These are phyloP conservation scores for Nasturtium officinale DNA, from an alignment of 345 rosid genomes.

Conservation along the genomic window DNA sequence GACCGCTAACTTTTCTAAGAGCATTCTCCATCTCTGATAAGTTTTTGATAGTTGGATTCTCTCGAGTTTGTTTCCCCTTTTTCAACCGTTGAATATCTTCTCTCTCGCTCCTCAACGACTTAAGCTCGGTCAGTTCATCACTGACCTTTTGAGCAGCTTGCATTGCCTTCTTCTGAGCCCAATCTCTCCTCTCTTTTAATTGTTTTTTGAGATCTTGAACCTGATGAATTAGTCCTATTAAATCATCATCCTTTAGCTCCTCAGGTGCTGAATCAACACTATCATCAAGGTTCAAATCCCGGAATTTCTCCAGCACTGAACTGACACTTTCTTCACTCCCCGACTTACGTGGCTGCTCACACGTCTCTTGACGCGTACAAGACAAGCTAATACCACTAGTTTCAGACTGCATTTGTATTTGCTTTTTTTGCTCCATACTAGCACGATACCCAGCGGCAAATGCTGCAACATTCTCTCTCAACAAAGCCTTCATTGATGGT, in stretches of 20 bases:
- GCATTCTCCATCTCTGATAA: constrained; percentile 85
- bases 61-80: constrained; percentile 82
- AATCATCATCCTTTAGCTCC: constrained; percentile 76
- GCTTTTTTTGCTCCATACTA: constrained; percentile 57
- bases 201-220: constrained; percentile 77
- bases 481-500: constrained; percentile 74
- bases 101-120: constrained; percentile 77
- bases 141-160: constrained; percentile 94
- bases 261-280: constrained; percentile 59
- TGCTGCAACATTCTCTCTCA: constrained; percentile 85
- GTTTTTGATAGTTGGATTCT: constrained; percentile 78
- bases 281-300: constrained; percentile 78
- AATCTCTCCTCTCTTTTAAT: constrained; percentile 83
- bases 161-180: constrained; percentile 98
- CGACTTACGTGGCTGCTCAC: constrained; percentile 50
- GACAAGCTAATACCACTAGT: constrained; percentile 46
- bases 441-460: constrained; percentile 90
- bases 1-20: constrained; percentile 76
- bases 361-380: constrained; percentile 44
- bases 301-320: constrained; percentile 66
- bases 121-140: constrained; percentile 78
- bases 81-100: constrained; percentile 81
- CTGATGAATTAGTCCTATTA: constrained; percentile 61
- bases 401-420: constrained; percentile 48
- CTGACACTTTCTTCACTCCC: constrained; percentile 59